A percentile compares a stretch with the other conserved stretches of the same genome.
phyloP scores from a whole-genome alignment of 176 grass and related monocot genomes.

The Triticum turgidum region DNA sequence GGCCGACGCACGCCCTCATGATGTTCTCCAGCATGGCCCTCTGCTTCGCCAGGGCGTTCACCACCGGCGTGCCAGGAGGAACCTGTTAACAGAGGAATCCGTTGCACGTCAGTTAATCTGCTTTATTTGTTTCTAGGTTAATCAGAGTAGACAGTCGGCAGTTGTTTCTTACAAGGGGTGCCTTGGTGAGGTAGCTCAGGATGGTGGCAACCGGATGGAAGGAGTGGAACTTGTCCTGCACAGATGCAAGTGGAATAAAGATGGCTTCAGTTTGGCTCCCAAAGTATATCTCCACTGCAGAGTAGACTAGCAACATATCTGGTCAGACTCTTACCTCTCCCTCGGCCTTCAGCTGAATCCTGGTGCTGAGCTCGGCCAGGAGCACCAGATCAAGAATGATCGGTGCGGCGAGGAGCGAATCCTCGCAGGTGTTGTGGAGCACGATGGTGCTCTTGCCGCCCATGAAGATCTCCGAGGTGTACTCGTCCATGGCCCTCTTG shows the following conservation, averaged over 20 bases:
- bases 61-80: slow-evolving; percentile 87
- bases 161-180: slow-evolving; percentile 69
- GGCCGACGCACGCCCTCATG: slow-evolving; percentile 86
- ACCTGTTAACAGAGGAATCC: slow-evolving; percentile 45
- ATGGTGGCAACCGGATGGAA: slow-evolving; percentile 96
- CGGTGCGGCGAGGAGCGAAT: slow-evolving; percentile 82
- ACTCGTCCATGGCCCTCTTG: slow-evolving; percentile 98
- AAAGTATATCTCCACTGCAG: no score
- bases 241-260: background rate
- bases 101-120: background rate
- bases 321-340: slow-evolving; percentile 50
- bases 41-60: slow-evolving; percentile 93
- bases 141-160: background rate
- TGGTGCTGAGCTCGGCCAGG: slow-evolving; percentile 90
- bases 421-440: slow-evolving; percentile 98
- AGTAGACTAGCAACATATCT: background rate
- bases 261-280: background rate
- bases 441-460: slow-evolving; percentile 89
- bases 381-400: slow-evolving; percentile 98
- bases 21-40: slow-evolving; percentile 99
- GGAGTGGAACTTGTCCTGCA: slow-evolving; percentile 95
- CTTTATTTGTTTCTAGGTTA: background rate
- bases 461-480: slow-evolving; percentile 99
- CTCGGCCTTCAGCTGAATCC: slow-evolving; percentile 91
- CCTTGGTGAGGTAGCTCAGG: slow-evolving; percentile 97